Evolutionary conservation across 768 basidiomycete species (phyloP).

Genomic region (Rhizopogon vinicolor): DNA sequence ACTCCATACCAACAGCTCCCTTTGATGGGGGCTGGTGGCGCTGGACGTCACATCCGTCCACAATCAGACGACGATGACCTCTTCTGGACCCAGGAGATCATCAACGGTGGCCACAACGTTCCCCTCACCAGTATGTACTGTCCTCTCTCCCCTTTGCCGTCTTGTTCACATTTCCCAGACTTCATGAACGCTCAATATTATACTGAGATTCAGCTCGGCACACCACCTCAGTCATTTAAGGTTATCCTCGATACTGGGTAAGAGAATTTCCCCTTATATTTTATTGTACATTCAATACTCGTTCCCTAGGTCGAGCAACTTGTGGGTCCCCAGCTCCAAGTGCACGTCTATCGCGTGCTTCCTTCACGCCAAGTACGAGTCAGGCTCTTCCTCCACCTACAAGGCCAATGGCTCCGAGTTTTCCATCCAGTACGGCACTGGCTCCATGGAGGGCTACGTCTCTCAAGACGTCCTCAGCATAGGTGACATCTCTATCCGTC

Average conservation of each 20-base stretch:
- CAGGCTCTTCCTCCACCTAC: conserved; percentile 73
- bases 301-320: conserved; percentile 71
- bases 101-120: conserved; percentile 76
- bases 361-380: conserved; percentile 92
- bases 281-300: conserved; percentile 2
- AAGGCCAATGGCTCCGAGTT: conserved; percentile 87
- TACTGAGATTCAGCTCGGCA: conserved; percentile 79
- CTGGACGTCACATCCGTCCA: conserved; percentile 57
- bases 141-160: not conserved
- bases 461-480: conserved; percentile 79
- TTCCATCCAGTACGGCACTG: conserved; percentile 91
- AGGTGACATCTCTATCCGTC: conserved; percentile 72
- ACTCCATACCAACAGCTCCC: conserved; percentile 47
- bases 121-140: conserved; percentile 80
- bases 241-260: conserved; percentile 93
- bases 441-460: conserved; percentile 95
- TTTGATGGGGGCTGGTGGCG: conserved; percentile 69
- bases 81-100: conserved; percentile 75
- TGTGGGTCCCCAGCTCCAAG: conserved; percentile 84
- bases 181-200: conserved; percentile 99
- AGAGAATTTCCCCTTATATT: not conserved
- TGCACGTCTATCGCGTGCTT: conserved; percentile 92
- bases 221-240: conserved; percentile 86
- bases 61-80: conserved; percentile 51
- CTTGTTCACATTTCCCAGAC: conserved; percentile 44